phyloP scores from a whole-genome alignment of 257 asterid genomes.

The Nicotiana obtusifolia region DNA sequence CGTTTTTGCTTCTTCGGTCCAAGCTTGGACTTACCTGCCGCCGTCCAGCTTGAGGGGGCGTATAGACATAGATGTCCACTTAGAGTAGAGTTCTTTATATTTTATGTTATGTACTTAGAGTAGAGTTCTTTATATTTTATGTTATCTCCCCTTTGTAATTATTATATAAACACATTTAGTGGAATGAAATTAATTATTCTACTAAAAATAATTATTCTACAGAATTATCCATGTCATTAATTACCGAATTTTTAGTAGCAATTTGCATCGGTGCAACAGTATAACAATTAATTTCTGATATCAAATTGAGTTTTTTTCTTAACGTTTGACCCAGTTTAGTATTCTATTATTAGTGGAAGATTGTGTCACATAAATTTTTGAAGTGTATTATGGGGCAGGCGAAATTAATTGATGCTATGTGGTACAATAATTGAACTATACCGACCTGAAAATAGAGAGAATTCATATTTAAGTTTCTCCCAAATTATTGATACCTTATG shows the following conservation, averaged over 20 bases:
- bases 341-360: background rate
- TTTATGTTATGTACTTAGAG: too few species aligned
- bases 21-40: too few species aligned
- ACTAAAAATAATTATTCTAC: too few species aligned
- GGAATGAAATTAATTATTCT: too few species aligned
- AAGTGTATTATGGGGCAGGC: conserved; percentile 1
- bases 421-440: background rate
- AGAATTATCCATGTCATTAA: background rate
- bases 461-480: background rate
- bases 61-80: too few species aligned
- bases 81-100: too few species aligned
- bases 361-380: background rate
- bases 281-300: background rate
- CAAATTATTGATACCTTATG: background rate
- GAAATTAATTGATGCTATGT: background rate
- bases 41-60: too few species aligned
- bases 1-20: too few species aligned
- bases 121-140: too few species aligned
- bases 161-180: too few species aligned
- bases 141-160: too few species aligned
- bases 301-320: background rate
- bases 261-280: background rate
- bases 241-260: background rate
- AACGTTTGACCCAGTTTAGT: background rate
- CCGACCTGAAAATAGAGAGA: background rate